A percentile compares a stretch with the other conserved stretches of the same genome.
Evolutionary conservation across 345 rosid genomes (phyloP).

Genomic region (Brassica cretica): DNA sequence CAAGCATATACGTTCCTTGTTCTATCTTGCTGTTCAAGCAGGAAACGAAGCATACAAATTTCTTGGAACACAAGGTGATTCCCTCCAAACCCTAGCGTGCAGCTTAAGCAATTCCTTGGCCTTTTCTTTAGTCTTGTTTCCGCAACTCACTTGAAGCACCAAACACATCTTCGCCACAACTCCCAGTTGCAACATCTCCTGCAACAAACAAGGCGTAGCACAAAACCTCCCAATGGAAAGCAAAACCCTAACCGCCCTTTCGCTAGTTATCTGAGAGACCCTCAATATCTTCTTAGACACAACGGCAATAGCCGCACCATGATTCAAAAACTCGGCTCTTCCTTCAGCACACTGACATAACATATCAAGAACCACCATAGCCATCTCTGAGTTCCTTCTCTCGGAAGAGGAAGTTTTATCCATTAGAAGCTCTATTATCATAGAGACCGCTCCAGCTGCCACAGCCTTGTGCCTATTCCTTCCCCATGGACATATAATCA

Average conservation of each 20-base stretch:
- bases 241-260: conserved; percentile 67
- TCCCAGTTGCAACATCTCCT: conserved; percentile 79
- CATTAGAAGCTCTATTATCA: conserved; percentile 64
- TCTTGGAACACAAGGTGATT: conserved; percentile 59
- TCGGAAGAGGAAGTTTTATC: conserved; percentile 50
- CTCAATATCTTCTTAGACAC: conserved; percentile 80
- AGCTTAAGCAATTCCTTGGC: conserved; percentile 64
- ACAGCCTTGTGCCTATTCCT: conserved; percentile 72
- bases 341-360: conserved; percentile 79
- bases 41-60: conserved; percentile 49
- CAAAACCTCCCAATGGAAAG: conserved; percentile 60
- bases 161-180: conserved; percentile 71
- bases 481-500: conserved; percentile 59
- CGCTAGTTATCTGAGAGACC: conserved; percentile 64
- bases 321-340: conserved; percentile 63
- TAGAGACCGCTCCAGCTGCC: conserved; percentile 55
- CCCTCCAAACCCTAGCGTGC: conserved; percentile 70
- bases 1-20: conserved; percentile 15
- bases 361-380: conserved; percentile 52
- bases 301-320: conserved; percentile 68
- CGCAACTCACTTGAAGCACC: conserved; percentile 60
- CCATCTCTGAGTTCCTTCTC: conserved; percentile 53
- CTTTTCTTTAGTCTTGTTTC: conserved; percentile 53
- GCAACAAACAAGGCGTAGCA: conserved; percentile 47
- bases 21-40: conserved; percentile 28